Evolutionary conservation across 2,329 filamentous ascomycete genomes (phyloP).

Genomic region (Penicillium sp.): DNA sequence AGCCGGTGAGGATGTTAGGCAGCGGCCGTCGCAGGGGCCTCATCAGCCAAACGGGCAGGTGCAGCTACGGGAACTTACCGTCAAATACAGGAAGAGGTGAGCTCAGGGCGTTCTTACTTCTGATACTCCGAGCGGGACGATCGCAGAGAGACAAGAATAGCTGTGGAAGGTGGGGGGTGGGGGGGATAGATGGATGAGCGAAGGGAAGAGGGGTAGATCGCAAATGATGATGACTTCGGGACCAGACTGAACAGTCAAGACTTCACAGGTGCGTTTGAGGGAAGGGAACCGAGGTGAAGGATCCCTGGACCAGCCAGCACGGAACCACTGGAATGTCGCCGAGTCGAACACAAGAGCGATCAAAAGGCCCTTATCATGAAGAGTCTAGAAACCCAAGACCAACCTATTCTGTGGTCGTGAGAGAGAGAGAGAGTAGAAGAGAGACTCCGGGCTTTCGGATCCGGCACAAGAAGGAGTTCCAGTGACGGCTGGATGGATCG

Average conservation of each 20-base stretch:
- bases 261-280: no score
- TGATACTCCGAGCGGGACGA: neutral
- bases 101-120: no score
- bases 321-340: neutral
- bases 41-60: neutral
- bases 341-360: no score
- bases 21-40: neutral
- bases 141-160: neutral
- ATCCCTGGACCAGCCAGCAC: constrained; percentile 7
- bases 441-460: no score
- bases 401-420: no score
- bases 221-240: constrained; percentile 18
- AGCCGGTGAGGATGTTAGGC: neutral
- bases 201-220: constrained; percentile 21
- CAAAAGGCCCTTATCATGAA: no score
- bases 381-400: no score
- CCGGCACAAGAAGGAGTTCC: no score
- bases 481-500: no score
- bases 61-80: neutral
- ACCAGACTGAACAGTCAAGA: constrained; percentile 11
- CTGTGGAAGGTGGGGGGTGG: constrained; percentile 1
- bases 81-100: neutral
- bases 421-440: no score
- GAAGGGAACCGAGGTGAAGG: neutral
- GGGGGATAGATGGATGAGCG: constrained; percentile 5